phyloP scores from a whole-genome alignment of 768 basidiomycete species.

The Termitomyces sp. region DNA sequence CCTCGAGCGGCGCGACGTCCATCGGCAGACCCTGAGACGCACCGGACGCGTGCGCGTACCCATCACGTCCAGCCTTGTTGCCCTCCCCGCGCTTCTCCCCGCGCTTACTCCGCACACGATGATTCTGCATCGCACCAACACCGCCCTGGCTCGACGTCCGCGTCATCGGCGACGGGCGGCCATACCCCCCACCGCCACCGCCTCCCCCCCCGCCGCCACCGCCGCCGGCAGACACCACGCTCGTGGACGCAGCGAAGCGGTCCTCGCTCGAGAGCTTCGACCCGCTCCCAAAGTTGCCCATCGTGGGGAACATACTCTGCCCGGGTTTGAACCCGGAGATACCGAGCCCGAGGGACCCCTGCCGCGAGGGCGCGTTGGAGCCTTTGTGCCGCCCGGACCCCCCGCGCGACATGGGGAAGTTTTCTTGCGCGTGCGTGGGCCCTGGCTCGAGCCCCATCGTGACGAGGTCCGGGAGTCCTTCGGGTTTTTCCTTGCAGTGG shows the following conservation, averaged over 20 bases:
- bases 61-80: conserved; percentile 36
- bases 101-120: conserved; percentile 75
- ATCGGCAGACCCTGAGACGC: conserved; percentile 23
- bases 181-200: no score
- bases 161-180: conserved; percentile 55
- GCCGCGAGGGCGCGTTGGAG: conserved; percentile 40
- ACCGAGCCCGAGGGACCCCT: conserved; percentile 40
- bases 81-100: conserved; percentile 71
- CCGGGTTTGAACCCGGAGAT: conserved; percentile 44
- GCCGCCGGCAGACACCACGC: conserved; percentile 56
- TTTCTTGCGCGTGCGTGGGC: conserved; percentile 40
- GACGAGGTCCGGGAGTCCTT: conserved; percentile 81
- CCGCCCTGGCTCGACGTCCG: conserved; percentile 67
- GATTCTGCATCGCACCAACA: conserved; percentile 45
- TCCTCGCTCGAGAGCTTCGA: conserved; percentile 67
- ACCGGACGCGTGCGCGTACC: conserved; percentile 26
- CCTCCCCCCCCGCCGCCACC: conserved; percentile 35
- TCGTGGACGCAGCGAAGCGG: conserved; percentile 44
- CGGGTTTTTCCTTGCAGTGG: conserved; percentile 93
- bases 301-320: conserved; percentile 36
- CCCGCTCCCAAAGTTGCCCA: conserved; percentile 62
- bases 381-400: conserved; percentile 57
- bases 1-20: conserved; percentile 76
- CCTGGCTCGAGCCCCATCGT: conserved; percentile 86
- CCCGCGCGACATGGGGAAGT: conserved; percentile 43